Evolutionary conservation across 176 grass and related monocot species (phyloP), one percentile per base, ranked within the genome.

Genomic region (Eragrostis nindensis): DNA sequence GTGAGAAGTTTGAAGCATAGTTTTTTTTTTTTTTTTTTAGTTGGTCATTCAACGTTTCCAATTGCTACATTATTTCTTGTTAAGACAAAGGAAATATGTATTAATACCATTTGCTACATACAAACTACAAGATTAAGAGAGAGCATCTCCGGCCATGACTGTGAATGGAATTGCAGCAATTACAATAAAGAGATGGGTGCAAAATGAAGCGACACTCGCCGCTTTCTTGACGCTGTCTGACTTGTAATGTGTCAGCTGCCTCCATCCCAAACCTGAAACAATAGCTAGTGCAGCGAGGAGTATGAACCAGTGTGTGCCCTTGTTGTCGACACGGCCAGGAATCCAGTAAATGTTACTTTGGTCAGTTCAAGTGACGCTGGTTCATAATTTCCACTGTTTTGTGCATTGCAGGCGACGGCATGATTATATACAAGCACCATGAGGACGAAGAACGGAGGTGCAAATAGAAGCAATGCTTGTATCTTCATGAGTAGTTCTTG

Each of bases 251-350:
- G 53, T 55, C 53, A 55, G 18, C 1, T n/a, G 39, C 62, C 81
- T 83, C 81, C 81, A 83, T 3, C 40, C 0, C 2, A 83, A 17
- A 9, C 71, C 81, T 17, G 71, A 83, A 66, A 67, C 48, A 75
- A 75, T 46, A 16, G 71, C 81, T 5, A 36, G 2, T 11, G 81
- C 71, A 44, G 81, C 47, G 55, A 66, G 27, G 22, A 30, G 24
- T 1, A 83, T 27, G 71, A 83, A 83, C 7, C 46, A 55, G 0
- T 66, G 11, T 16, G 78, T 60, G 0, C 5, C 29, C 1, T 12
- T 70, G 46, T 38, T 25, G 17, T 8, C 3, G 52, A 75, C 36
- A 75, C 36, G 0, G 72, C 72, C 36, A 75, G 11, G 26, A 81
- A 81, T 6, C 78, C 78, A 30, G 66, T 36, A 16, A 81, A 81